Conservation (phyloP, 495 filamentous ascomycete genomes). For the Penicillium robsamsonii region DNA sequence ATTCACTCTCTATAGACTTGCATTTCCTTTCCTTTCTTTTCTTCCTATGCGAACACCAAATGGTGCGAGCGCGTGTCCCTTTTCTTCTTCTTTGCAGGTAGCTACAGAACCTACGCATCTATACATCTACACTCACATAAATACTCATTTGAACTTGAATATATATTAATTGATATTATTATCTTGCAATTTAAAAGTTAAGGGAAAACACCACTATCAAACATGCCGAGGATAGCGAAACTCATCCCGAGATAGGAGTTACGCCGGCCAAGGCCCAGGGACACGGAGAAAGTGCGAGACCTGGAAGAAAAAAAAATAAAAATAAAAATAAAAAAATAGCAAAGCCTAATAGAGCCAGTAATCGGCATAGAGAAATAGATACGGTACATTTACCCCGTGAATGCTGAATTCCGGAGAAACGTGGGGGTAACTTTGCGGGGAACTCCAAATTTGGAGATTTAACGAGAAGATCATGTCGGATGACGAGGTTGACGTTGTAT, state of each 20-base stretch:
- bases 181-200: too few relatives aligned
- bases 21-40: background rate
- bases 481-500: background rate
- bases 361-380: background rate
- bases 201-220: background rate
- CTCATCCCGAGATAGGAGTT: constrained; percentile 2
- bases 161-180: background rate
- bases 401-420: constrained; percentile 9
- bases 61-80: background rate
- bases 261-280: background rate
- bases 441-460: background rate
- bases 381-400: constrained; percentile 8
- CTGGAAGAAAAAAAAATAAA: background rate
- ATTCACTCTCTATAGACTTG: background rate
- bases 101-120: background rate
- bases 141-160: background rate
- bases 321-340: background rate
- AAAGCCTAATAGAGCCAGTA: background rate
- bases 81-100: background rate
- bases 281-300: constrained; percentile 17
- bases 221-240: background rate
- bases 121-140: background rate
- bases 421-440: constrained; percentile 14
- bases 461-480: background rate
- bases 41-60: background rate